Evolutionary conservation across 768 basidiomycete genomes (phyloP).

Genomic region (Pisolithus sp.): DNA sequence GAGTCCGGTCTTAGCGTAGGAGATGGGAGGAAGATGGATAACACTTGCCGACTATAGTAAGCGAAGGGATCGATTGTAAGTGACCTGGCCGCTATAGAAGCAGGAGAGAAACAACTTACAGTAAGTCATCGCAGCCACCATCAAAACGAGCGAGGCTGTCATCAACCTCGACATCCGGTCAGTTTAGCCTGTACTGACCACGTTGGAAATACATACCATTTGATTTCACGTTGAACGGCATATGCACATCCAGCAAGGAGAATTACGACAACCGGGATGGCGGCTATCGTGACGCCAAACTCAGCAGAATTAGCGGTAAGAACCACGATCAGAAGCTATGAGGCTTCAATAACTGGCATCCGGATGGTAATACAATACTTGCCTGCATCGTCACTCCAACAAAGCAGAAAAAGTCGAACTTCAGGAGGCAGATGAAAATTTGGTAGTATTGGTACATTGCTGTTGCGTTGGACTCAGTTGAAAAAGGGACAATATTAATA

Average conservation of each 20-base stretch:
- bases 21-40: background rate
- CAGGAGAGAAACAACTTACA: conserved; percentile 40
- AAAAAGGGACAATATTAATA: background rate
- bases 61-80: conserved; percentile 3
- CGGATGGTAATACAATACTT: conserved; percentile 2
- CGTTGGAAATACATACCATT: conserved; percentile 44
- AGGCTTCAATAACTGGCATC: background rate
- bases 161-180: conserved; percentile 44
- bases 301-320: conserved; percentile 58
- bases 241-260: conserved; percentile 59
- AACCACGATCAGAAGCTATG: conserved; percentile 78
- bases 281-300: conserved; percentile 76
- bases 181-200: background rate
- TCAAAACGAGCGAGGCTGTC: conserved; percentile 62
- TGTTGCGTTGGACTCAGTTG: conserved; percentile 23
- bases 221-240: conserved; percentile 77
- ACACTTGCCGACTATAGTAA: conserved; percentile 23
- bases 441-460: conserved; percentile 89
- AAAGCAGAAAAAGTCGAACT: conserved; percentile 88
- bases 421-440: conserved; percentile 80
- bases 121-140: conserved; percentile 72
- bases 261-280: conserved; percentile 71
- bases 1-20: conserved; percentile 1
- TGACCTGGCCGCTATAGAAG: background rate
- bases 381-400: conserved; percentile 87